Evolutionary conservation across 164 flowering plant species (phyloP), one percentile per base, ranked within the genome.

Genomic region (Stephania japonica): DNA sequence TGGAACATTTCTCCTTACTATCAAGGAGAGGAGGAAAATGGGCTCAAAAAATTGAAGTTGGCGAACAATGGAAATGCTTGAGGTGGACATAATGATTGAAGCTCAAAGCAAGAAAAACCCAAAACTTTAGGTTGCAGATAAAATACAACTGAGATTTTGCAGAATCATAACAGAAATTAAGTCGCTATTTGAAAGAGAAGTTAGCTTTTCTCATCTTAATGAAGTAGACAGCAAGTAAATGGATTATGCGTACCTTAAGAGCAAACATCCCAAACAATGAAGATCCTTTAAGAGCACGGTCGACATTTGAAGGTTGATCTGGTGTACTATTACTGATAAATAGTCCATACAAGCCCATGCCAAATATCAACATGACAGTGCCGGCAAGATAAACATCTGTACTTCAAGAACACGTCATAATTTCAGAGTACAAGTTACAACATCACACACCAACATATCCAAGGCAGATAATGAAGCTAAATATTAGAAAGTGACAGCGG

Each of bases 341-440:
- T 70, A 95, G 80, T 71, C 98, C 99, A 72, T 92, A 93, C 27
- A 95, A 75, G 49, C 99, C 99, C 98, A 95, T 92, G 3, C 89
- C 98, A 73, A 95, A 95, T 69, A 95, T 92, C 65, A 95, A 75
- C 99, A 95, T 92, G 75, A 95, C 98, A 49, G 99, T 95, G 16
- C 99, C 99, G 68, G 97, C 98, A 76, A 92, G 95, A 80, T 92
- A 92, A n/a, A 95, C 96, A 88, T 95, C 98, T 92, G 92, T 81
- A 84, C 16, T 14, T 70, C 70, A 41, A 56, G 66, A 38, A 44
- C 16, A 70, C 27, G 42, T 59, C 38, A 67, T 47, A 66, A 24
- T 50, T 75, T 6, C 18, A 72, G 19, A 32, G 2, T 49, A 69
- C 8, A n/a, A 18, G 27, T 49, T 43, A 27, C 32, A 56, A 41